Base-by-base conservation (phyloP, 257 asterid genomes). In the Primulina tabacum region DNA sequence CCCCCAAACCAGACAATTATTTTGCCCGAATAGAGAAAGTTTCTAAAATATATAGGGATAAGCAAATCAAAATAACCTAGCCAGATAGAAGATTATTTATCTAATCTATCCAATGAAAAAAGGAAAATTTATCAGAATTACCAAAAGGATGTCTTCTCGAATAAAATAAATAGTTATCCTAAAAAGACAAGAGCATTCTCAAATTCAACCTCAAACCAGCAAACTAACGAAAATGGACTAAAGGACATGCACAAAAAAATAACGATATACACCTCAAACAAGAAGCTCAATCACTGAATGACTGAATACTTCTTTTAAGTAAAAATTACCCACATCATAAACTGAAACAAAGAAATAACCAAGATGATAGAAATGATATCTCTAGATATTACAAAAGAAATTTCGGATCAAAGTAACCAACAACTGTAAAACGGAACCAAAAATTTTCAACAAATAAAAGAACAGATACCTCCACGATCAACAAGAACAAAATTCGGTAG, bases 401-500 rank as follows among this genome's bases (percentile, higher is more conserved):
- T 50, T 43, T 17, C 7, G 57, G 20, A 1, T 5, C 7, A 4
- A 50, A 16, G 57, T 14, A 50, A 50, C 57, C 57, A 21, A 50
- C 57, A 17, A 16, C n/a, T 3, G 5, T 7, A 6, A 17, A 16
- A 50, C 57, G 6, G 14, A 50, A 50, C 21, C 20, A 17, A 17
- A 3, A 50, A 50, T 17, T 7, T 50, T 20, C 21, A 50, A 20
- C 32, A 8, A 14, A 16, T 60, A n/a, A 63, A 64, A 64, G 53
- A 20, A 64, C 4, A 43, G 53, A 12, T 75, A 84, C 89, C 87
- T 84, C 89, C 89, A 30, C 89, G 87, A 73, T 82, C 89, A 65
- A 84, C 76, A 84, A 71, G 89, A 37, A 91, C 82, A 75, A 89
- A 89, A 62, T 71, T 85, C 73, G 99, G 98, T 84, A 94, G 34